phyloP scores from a whole-genome alignment of 306 rosid genomes.

The Cucumis hystrix region DNA sequence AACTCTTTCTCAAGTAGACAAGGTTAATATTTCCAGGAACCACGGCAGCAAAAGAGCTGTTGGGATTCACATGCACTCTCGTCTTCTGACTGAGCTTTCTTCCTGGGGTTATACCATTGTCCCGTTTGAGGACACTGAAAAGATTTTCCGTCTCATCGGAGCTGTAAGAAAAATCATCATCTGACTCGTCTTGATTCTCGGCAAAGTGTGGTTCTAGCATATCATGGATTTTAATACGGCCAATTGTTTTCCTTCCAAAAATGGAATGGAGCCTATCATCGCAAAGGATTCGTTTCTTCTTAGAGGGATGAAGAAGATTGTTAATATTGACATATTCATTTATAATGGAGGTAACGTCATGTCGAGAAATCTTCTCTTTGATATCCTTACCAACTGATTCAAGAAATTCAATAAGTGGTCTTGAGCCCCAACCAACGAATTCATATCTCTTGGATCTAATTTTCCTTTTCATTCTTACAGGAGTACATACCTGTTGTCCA shows the following conservation, averaged over 20 bases:
- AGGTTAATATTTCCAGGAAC: constrained; percentile 52
- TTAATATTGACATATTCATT: constrained; percentile 35
- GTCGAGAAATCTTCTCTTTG: constrained; percentile 27
- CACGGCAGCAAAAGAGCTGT: constrained; percentile 57
- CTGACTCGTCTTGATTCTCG: constrained; percentile 27
- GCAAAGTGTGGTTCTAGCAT: constrained; percentile 56
- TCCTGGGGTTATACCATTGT: constrained; percentile 4
- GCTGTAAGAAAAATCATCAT: constrained; percentile 19
- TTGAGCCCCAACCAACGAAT: constrained; percentile 71
- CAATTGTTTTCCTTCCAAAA: constrained; percentile 55
- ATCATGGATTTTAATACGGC: constrained; percentile 38
- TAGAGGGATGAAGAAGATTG: constrained; percentile 33
- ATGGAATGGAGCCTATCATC: constrained; percentile 41
- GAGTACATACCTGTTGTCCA: background rate
- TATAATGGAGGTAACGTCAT: constrained; percentile 36
- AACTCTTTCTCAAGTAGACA: constrained; percentile 47
- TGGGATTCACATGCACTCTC: constrained; percentile 21
- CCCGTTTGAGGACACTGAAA: constrained; percentile 7
- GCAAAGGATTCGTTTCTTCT: constrained; percentile 53
- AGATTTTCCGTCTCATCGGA: constrained; percentile 27
- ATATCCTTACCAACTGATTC: constrained; percentile 50
- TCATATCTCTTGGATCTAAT: constrained; percentile 29
- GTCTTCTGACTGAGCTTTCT: constrained; percentile 19
- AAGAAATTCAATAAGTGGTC: constrained; percentile 41
- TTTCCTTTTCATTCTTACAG: constrained; percentile 7